phyloP scores from a whole-genome alignment of 179 eudicot species.

The Beta lomatogona region DNA sequence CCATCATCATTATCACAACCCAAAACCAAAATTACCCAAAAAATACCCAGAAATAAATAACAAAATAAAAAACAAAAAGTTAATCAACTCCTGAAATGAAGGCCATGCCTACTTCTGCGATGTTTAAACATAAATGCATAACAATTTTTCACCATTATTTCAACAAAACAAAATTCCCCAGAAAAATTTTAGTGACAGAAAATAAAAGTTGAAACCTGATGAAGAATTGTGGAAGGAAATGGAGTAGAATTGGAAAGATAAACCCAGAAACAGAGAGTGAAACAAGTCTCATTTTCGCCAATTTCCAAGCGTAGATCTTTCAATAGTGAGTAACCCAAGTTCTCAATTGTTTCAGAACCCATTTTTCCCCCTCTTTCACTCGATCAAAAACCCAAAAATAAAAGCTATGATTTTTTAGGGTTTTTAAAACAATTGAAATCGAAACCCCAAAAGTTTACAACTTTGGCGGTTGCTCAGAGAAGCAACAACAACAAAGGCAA shows the following conservation, averaged over 20 bases:
- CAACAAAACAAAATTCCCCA: not conserved
- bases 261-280: conserved; percentile 75
- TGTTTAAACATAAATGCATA: not conserved
- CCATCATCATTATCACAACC: not conserved
- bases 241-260: conserved; percentile 48
- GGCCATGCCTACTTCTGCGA: not conserved
- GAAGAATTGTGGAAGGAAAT: conserved; percentile 61
- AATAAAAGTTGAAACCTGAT: conserved; percentile 46
- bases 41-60: not conserved
- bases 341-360: conserved; percentile 32
- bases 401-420: not conserved
- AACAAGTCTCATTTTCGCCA: conserved; percentile 29
- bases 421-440: not conserved
- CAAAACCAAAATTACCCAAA: not conserved
- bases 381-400: conserved; percentile 7
- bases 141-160: not conserved
- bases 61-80: not conserved
- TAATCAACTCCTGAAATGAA: not conserved
- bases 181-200: not conserved
- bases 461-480: not conserved
- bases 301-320: conserved; percentile 60
- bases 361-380: not conserved
- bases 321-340: conserved; percentile 47
- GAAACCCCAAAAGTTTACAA: not conserved
- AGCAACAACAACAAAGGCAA: not conserved